phyloP scores from a whole-genome alignment of 164 flowering plant species.

The Berberis vulgaris region DNA sequence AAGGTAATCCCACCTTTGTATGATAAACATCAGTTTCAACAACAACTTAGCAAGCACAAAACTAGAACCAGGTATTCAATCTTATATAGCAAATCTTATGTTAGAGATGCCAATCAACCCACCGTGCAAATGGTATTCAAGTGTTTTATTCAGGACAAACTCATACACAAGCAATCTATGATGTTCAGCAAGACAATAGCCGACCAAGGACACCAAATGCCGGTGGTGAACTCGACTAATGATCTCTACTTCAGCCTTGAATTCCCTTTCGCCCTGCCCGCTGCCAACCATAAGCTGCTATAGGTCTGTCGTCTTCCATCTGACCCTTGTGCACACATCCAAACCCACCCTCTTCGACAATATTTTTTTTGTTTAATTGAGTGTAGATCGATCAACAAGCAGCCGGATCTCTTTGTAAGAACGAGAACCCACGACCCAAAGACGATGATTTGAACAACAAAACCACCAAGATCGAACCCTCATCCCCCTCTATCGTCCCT shows the following conservation, averaged over 20 bases:
- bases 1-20: constrained; percentile 40
- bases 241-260: too few relatives aligned
- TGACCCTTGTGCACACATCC: constrained; percentile 51
- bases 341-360: constrained; percentile 62
- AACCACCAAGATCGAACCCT: constrained; percentile 18
- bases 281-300: constrained; percentile 55
- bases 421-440: constrained; percentile 36
- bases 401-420: constrained; percentile 71
- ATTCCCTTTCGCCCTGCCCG: constrained; percentile 47
- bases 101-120: constrained; percentile 6
- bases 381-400: constrained; percentile 94
- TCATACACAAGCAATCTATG: constrained; percentile 28
- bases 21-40: constrained; percentile 1
- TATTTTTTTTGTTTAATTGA: neutral
- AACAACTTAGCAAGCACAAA: neutral
- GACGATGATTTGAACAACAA: constrained; percentile 24
- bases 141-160: constrained; percentile 31
- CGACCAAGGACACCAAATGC: constrained; percentile 54
- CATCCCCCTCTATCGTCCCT: constrained; percentile 23
- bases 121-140: constrained; percentile 62
- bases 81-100: constrained; percentile 1
- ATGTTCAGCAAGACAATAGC: constrained; percentile 42
- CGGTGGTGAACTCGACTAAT: too few relatives aligned
- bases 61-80: neutral
- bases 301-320: constrained; percentile 36